Evolutionary conservation across 2,329 filamentous ascomycete genomes (phyloP).

Genomic region (Aspergillus proliferans): DNA sequence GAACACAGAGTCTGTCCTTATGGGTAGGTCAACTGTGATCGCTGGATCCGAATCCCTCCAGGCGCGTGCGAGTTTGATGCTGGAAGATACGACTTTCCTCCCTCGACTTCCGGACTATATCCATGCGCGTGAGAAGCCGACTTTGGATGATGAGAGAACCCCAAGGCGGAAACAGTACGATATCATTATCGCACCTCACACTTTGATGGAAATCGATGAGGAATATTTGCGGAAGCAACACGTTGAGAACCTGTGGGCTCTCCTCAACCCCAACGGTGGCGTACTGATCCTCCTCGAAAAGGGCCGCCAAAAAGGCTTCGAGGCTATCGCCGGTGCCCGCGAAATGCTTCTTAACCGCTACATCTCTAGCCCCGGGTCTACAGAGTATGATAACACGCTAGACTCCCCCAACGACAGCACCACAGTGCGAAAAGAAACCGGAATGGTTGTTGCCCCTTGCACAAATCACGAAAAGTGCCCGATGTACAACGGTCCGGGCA

Average conservation of each 20-base stretch:
- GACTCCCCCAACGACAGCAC: constrained; percentile 22
- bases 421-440: constrained; percentile 46
- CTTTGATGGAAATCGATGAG: constrained; percentile 68
- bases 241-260: constrained; percentile 81
- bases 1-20: constrained; percentile 35
- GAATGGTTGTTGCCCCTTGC: constrained; percentile 63
- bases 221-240: constrained; percentile 71
- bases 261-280: constrained; percentile 77
- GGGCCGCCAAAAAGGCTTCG: constrained; percentile 83
- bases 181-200: constrained; percentile 81
- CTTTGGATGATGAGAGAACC: constrained; percentile 51
- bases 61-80: constrained; percentile 65
- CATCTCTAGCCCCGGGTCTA: constrained; percentile 55
- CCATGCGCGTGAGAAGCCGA: constrained; percentile 52
- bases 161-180: constrained; percentile 73
- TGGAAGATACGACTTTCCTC: constrained; percentile 87
- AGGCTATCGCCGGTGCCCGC: constrained; percentile 79
- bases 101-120: constrained; percentile 85
- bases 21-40: constrained; percentile 73
- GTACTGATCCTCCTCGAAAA: constrained; percentile 86
- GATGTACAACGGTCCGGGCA: constrained; percentile 73
- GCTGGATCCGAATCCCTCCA: constrained; percentile 70
- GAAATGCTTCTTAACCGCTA: constrained; percentile 70
- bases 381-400: constrained; percentile 34
- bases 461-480: constrained; percentile 85